Base-by-base conservation (phyloP, 2,329 filamentous ascomycete species). In the Gaeumannomyces sp. region DNA sequence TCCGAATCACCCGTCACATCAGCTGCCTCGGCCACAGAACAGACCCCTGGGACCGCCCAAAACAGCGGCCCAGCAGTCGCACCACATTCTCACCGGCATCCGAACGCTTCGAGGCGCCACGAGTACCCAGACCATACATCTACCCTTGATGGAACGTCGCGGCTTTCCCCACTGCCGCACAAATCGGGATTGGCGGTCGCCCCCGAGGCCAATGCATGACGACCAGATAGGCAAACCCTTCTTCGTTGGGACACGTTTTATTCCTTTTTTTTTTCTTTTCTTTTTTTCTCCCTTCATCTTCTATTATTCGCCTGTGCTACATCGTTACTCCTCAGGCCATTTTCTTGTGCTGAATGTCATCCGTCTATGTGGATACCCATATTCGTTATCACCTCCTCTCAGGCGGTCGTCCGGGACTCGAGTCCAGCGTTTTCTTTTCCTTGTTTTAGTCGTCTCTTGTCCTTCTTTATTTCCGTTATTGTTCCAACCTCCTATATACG, bases 1-100 rank as follows among this genome's bases (percentile, higher is more conserved):
- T 73, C 92, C 93, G 25, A 91, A 94, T 69, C 89, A 92, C 73
- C 88, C 89, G 8, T 84, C 87, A 13, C 88, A 92, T 72, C 83
- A 85, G 67, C 74, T 79, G 64, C 75, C 78, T 75, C 70, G 69
- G 76, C 66, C 67, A 76, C 56, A 65, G n/a, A 33, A 33, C 60
- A 38, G 10, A 33, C 19, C 7, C 16, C 53, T 31, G 29, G 27
- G 7, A 27, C n/a, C 31, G 19, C 59, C 76, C 78, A 63, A 73
- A 77, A 57, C 79, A 80, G 66, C 72, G 76, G 62, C 73, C 76
- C 33, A 76, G 22, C 45, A 78, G 61, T 76, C 78, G 25, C 73
- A 76, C 50, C 61, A 57, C 45, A 53, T 53, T 4, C n/a, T 25
- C 45, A 53, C n/a, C 45, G 45, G 45, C 45, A 53, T 25, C n/a